These are phyloP conservation scores for Cutaneotrichosporon cyanovorans DNA, from an alignment of 1,284 basidiomycete species.

Conservation along the genomic window DNA sequence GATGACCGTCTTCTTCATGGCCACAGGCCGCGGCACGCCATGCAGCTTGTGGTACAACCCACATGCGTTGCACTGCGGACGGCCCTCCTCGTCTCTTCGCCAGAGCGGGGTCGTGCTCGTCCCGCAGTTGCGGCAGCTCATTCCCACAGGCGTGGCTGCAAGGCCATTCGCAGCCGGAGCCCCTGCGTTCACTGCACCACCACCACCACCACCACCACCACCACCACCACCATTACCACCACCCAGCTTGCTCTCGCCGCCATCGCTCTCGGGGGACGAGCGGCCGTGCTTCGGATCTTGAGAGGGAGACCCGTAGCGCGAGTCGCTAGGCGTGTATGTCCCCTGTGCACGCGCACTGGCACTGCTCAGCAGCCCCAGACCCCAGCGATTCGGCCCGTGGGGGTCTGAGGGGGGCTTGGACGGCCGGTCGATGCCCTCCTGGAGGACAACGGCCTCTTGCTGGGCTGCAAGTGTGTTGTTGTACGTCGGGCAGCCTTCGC, in stretches of 20 bases:
- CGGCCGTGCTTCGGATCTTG: background rate
- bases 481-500: constrained; percentile 86
- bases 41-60: constrained; percentile 97
- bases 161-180: constrained; percentile 29
- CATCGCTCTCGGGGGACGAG: constrained; percentile 16
- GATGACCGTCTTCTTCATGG: constrained; percentile 98
- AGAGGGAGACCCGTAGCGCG: background rate
- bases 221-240: too few relatives aligned
- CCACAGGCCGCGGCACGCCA: constrained; percentile 90
- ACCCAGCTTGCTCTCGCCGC: constrained; percentile 1
- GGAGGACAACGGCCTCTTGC: constrained; percentile 3
- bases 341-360: background rate
- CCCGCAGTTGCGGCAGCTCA: constrained; percentile 83
- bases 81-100: constrained; percentile 86
- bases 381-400: constrained; percentile 17
- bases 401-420: constrained; percentile 7
- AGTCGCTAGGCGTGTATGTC: background rate
- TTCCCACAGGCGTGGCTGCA: constrained; percentile 58
- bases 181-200: too few relatives aligned
- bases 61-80: constrained; percentile 69
- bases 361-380: constrained; percentile 12
- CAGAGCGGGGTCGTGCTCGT: constrained; percentile 91
- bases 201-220: too few relatives aligned
- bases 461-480: constrained; percentile 58
- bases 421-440: constrained; percentile 40